Base-by-base conservation (phyloP, 2,329 filamentous ascomycete genomes). In the Gnomoniopsis smithogilvyi region DNA sequence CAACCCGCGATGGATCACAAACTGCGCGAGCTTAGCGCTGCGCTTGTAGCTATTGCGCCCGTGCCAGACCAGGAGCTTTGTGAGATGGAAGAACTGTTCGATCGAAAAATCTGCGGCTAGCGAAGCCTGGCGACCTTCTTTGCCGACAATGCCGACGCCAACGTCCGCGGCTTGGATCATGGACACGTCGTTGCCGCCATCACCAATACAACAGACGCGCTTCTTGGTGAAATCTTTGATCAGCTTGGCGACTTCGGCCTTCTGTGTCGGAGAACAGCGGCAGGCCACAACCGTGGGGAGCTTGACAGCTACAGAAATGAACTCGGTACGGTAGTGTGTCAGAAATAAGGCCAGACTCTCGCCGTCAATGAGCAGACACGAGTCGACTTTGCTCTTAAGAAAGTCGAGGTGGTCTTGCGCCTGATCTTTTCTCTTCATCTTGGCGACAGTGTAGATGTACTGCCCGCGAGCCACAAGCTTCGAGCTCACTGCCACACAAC, bases 151-250 rank as follows among this genome's bases (percentile, higher is more conserved):
- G 62, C 95, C 95, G 26, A 99, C 94, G 62, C 96, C 96, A 0
- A 99, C 93, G 69, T 99, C 95, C 1, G 96, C 95, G 8, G 95
- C 94, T 78, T 98, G 95, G 66, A 99, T 99, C 95, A 99, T 99
- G 66, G 89, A 94, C 6, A 99, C 95, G 72, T 99, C 96, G 74
- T 99, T 99, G 67, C 96, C 95, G 65, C 95, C 95, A 69, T 99
- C 95, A 41, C 95, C 95, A 66, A 99, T 99, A 70, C 95, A 98
- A 76, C 93, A 96, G 17, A 98, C 91, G 15, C 96, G 89, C 74
- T 98, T 98, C 73, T 91, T 92, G 21, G 95, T 99, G 74, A 91
- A 88, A 53, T 90, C 85, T 62, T 93, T 91, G 75, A 99, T 99
- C 51, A 98, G 83, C 65, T 85, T 87, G 11, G 96, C 95, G 43